Conservation (phyloP, 2,329 filamentous ascomycete genomes). For the Diaporthe citriasiana region DNA sequence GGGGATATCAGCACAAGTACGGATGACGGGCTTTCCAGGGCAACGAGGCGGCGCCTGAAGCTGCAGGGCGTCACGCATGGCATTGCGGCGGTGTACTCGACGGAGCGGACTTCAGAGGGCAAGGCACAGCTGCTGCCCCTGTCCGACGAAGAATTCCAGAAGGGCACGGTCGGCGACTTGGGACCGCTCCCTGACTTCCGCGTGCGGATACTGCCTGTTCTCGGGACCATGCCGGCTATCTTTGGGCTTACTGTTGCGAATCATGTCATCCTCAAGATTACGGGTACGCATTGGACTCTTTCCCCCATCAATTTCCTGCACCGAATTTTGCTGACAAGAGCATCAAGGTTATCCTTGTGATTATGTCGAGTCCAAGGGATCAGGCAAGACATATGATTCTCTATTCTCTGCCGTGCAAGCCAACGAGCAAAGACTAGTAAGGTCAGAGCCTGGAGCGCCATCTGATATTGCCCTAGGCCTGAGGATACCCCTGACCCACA, state of each 20-base stretch:
- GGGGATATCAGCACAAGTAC: slow-evolving; percentile 91
- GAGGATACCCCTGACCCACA: slow-evolving; percentile 81
- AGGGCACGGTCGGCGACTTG: slow-evolving; percentile 87
- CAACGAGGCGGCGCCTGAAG: slow-evolving; percentile 85
- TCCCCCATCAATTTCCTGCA: neutral
- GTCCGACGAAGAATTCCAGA: slow-evolving; percentile 87
- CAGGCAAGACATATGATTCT: slow-evolving; percentile 93
- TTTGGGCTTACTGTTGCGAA: slow-evolving; percentile 95
- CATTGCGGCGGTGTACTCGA: slow-evolving; percentile 93
- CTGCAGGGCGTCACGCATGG: slow-evolving; percentile 83
- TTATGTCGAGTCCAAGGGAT: slow-evolving; percentile 82
- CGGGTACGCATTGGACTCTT: slow-evolving; percentile 53
- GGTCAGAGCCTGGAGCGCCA: slow-evolving; percentile 61
- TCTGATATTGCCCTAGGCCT: slow-evolving; percentile 74
- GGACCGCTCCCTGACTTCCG: slow-evolving; percentile 93
- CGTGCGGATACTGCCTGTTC: slow-evolving; percentile 92
- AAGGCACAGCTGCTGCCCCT: slow-evolving; percentile 92
- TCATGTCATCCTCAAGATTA: slow-evolving; percentile 87
- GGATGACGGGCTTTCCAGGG: slow-evolving; percentile 89
- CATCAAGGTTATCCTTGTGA: slow-evolving; percentile 82
- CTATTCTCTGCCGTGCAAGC: slow-evolving; percentile 83
- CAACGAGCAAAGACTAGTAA: slow-evolving; percentile 81
- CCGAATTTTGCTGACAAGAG: neutral
- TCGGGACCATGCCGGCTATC: slow-evolving; percentile 97
- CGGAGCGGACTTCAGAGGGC: slow-evolving; percentile 88